Percentiles rank a stretch among this genome's conserved stretches.
Evolutionary conservation across 176 grass and related monocot genomes (phyloP).

Genomic region (Musa schizocarpa): DNA sequence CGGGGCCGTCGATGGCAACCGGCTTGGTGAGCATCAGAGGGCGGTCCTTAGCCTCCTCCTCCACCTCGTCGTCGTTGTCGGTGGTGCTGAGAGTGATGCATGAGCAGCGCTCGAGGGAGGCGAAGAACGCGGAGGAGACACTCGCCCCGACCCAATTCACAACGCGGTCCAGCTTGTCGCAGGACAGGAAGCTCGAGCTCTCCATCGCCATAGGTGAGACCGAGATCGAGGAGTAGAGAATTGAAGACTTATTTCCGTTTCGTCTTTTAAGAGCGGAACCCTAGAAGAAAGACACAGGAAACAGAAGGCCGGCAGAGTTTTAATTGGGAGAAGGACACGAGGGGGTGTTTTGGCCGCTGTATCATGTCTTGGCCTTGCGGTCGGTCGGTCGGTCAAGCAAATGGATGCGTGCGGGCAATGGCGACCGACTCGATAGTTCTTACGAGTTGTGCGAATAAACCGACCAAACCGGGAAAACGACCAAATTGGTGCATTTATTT

Average conservation of each 20-base stretch:
- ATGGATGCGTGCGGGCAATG: no score
- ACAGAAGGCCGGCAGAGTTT: no score
- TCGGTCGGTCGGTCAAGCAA: no score
- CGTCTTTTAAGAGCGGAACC: neutral
- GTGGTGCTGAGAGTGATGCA: constrained; percentile 75
- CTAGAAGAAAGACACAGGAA: neutral
- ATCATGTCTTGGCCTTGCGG: no score
- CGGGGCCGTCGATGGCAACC: constrained; percentile 1
- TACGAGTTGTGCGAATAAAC: no score
- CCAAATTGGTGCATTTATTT: no score
- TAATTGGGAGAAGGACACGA: no score
- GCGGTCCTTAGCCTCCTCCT: constrained; percentile 40
- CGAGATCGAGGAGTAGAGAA: neutral
- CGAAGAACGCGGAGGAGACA: constrained; percentile 75
- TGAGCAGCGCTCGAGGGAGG: constrained; percentile 81
- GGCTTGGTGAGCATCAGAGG: constrained; percentile 40
- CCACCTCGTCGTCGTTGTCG: constrained; percentile 38
- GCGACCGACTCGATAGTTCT: no score
- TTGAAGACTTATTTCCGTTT: no score
- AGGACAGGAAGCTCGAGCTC: constrained; percentile 21
- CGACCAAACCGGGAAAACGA: no score
- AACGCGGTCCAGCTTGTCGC: constrained; percentile 17
- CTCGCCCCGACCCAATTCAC: constrained; percentile 44
- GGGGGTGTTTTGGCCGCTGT: no score
- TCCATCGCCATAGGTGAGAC: constrained; percentile 27